Evolutionary conservation across 805 yeast species (phyloP).

Genomic region (Maudiozyma turicensis): DNA sequence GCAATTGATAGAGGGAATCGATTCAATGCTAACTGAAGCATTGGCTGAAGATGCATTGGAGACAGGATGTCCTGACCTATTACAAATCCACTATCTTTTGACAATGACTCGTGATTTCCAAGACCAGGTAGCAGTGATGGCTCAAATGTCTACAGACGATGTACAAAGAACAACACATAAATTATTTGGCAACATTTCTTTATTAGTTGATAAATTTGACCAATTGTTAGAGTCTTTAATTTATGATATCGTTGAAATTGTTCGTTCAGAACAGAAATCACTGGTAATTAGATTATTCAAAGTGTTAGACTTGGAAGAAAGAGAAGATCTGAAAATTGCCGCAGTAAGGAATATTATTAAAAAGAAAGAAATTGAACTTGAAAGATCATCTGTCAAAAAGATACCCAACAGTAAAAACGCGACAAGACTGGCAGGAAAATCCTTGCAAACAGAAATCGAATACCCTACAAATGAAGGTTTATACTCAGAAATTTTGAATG

Average conservation of each 20-base stretch:
- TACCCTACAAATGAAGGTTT: constrained; percentile 26
- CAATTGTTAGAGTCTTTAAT: constrained; percentile 54
- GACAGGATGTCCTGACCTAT: constrained; percentile 44
- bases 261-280: constrained; percentile 57
- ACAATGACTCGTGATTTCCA: constrained; percentile 66
- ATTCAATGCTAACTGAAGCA: constrained; percentile 42
- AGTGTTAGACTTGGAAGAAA: constrained; percentile 70
- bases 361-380: constrained; percentile 25
- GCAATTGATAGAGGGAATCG: constrained; percentile 40
- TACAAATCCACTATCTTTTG: constrained; percentile 60
- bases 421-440: constrained; percentile 10
- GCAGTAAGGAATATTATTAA: constrained; percentile 27
- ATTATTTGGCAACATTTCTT: constrained; percentile 22
- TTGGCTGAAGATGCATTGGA: constrained; percentile 18
- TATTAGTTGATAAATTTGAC: constrained; percentile 50
- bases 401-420: constrained; percentile 16
- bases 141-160: constrained; percentile 49
- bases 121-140: constrained; percentile 59
- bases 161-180: constrained; percentile 54
- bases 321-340: constrained; percentile 55
- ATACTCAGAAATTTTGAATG: constrained; percentile 33
- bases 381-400: constrained; percentile 21
- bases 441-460: constrained; percentile 7
- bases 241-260: constrained; percentile 59
- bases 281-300: constrained; percentile 65